Base-by-base conservation (phyloP, 2,329 filamentous ascomycete species). In the Verticillium nubilum region DNA sequence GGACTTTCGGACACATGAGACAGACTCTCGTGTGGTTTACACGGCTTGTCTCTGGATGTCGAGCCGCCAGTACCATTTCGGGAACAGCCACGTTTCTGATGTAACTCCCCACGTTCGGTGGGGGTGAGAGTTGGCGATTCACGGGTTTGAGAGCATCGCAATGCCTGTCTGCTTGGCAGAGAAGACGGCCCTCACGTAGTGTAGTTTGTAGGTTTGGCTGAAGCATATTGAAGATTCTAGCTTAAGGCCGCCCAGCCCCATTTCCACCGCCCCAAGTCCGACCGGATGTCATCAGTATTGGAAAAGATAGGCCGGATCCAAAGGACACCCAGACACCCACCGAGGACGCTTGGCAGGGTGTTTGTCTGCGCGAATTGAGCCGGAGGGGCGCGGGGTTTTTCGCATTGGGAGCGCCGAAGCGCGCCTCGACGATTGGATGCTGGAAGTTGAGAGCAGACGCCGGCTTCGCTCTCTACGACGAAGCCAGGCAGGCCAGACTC, bases 221-320 rank as follows among this genome's bases (percentile, higher is more conserved):
- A n/a, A n/a, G n/a, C n/a, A n/a, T 31, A 13, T 13, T 31, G 29
- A 13, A 50, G 19, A 3, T 4, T 13, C 42, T 23, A 19, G 42
- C 42, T 50, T 23, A 50, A 25, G 42, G 19, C 42, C 19, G 19
- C 19, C 19, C 42, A 50, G 19, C 7, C 19, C n/a, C 19, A 13
- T 23, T 19, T 50, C 42, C n/a, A 23, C 42, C 42, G 19, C 42
- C 33, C 19, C 35, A 47, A 47, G 35, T 56, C 35, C 54, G 35
- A 56, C 35, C 54, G 54, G 54, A 56, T 33, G 33, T 56, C 33
- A 47, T 56, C 54, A 35, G 54, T 56, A 35, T 28, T 56, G 54
- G 54, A 33, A 33, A 27, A 47, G 33, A 35, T 47, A 27, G 33
- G 19, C 54, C 54, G 23, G 35, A 29, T 27, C 54, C 33, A 56